Evolutionary conservation across 768 basidiomycete species (phyloP), one percentile per base, ranked within the genome.

Genomic region (Tricholomella constricta): DNA sequence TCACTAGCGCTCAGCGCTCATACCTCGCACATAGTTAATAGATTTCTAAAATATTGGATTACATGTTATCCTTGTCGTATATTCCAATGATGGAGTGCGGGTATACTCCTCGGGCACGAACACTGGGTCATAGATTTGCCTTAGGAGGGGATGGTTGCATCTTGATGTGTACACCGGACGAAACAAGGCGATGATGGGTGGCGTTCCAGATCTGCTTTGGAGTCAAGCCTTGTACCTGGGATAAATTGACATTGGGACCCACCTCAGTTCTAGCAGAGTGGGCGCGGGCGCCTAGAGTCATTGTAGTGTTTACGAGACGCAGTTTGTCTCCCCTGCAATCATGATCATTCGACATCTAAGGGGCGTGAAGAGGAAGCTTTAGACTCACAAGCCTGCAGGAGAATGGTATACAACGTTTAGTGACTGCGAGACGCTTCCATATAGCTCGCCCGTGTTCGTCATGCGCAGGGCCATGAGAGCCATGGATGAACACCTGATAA

Each of bases 371-470:
- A 17, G 29, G 7, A 17, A 46, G 27, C 14, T 31, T 15, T 25
- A 8, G 6, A 61, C 75, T 59, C 61, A 83, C 82, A 72, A 23
- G 9, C 57, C 56, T 19, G 82, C 83, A n/a, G 83, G 83, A 45
- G 82, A 78, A 51, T 84, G 83, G 50, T 80, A 84, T 17, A 80
- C 69, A 5, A 82, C 66, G 40, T 81, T 77, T 38, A 84, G 61
- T 1, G 80, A 75, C 57, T 81, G 80, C 0, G 81, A 81, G 7
- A 84, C 82, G 26, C 70, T 72, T 0, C 32, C 44, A 17, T 56
- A 47, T 8, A 62, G 22, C 1, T 64, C 59, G 15, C 63, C 71
- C 35, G 46, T 59, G 43, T 56, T 67, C 50, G 45, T 65, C 60
- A 60, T 49, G 48, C 34, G 63, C 5, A 75, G 62, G 4, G 73